These are phyloP conservation scores for Hymenoscyphus infarciens DNA, from an alignment of 2,329 filamentous ascomycete species.

Conservation along the genomic window DNA sequence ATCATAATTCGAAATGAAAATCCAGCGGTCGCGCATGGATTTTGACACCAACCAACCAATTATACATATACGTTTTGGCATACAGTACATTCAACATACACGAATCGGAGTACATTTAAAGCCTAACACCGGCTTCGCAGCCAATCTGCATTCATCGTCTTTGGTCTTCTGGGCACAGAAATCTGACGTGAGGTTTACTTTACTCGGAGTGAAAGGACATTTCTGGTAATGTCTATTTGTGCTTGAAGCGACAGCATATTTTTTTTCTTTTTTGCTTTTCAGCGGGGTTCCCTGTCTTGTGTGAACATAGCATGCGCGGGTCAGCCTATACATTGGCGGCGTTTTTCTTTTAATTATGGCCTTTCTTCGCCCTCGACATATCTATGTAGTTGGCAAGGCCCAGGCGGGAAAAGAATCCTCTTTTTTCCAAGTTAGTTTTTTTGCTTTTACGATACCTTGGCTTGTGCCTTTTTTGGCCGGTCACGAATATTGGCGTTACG, in stretches of 20 bases:
- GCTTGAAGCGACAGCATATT: conserved; percentile 15
- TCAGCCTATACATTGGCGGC: conserved; percentile 27
- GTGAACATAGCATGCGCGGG: conserved; percentile 23
- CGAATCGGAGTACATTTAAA: conserved; percentile 19
- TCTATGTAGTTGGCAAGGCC: conserved; percentile 13
- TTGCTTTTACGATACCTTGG: conserved; percentile 25
- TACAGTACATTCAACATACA: conserved; percentile 21
- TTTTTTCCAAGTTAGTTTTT: conserved; percentile 11
- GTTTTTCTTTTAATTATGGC: conserved; percentile 19
- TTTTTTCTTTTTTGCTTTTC: conserved; percentile 23
- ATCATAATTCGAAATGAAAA: conserved; percentile 23
- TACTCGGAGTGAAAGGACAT: conserved; percentile 19
- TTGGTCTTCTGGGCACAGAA: conserved; percentile 28
- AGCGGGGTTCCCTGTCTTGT: conserved; percentile 22
- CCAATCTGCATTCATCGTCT: conserved; percentile 32
- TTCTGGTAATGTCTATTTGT: conserved; percentile 24
- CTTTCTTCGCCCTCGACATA: conserved; percentile 9
- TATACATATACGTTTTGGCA: conserved; percentile 30
- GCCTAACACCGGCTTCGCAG: conserved; percentile 33
- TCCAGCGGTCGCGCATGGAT: conserved; percentile 23
- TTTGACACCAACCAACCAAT: conserved; percentile 18
- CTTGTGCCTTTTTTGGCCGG: conserved; percentile 10
- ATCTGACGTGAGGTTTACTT: conserved; percentile 23
- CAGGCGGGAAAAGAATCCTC: conserved; percentile 21
- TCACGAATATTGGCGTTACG: conserved; percentile 26